These are phyloP conservation scores for Phialophora macrospora DNA, from an alignment of 2,329 filamentous ascomycete genomes.

Conservation along the genomic window DNA sequence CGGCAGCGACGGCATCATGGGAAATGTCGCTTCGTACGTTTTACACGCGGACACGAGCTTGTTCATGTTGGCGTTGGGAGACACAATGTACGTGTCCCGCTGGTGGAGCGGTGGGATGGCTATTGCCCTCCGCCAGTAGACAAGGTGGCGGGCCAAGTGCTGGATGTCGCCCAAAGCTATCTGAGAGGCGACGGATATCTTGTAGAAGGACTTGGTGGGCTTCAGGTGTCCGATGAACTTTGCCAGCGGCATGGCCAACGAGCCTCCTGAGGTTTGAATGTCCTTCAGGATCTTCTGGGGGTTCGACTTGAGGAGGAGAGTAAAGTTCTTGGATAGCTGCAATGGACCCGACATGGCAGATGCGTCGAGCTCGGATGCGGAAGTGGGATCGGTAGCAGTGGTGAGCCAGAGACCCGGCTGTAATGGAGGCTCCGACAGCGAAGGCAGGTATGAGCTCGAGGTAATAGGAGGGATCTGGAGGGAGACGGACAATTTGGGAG, in stretches of 20 bases:
- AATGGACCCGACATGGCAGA: conserved; percentile 55
- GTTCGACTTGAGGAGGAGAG: conserved; percentile 81
- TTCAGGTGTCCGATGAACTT: conserved; percentile 68
- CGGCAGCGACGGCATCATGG: conserved; percentile 78
- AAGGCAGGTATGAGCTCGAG: conserved; percentile 74
- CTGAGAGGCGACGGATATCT: conserved; percentile 64
- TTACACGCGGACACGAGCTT: conserved; percentile 71
- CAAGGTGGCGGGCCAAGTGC: conserved; percentile 86
- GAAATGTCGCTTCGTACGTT: conserved; percentile 78
- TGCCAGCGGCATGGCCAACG: conserved; percentile 75
- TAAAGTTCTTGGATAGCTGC: conserved; percentile 83
- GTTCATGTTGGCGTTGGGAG: conserved; percentile 81
- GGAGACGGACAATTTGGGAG: conserved; percentile 57
- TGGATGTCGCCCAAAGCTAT: conserved; percentile 81
- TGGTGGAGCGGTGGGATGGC: conserved; percentile 89
- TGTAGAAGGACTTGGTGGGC: conserved; percentile 72
- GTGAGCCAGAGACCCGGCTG: conserved; percentile 81
- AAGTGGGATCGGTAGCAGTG: conserved; percentile 76
- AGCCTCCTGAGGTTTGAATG: conserved; percentile 71
- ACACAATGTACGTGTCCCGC: conserved; percentile 87
- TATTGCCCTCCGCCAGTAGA: conserved; percentile 93
- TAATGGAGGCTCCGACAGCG: conserved; percentile 65
- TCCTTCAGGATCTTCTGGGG: conserved; percentile 77
- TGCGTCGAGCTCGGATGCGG: conserved; percentile 51
- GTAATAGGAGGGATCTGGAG: conserved; percentile 66